Evolutionary conservation across 2,329 filamentous ascomycete genomes (phyloP).

Genomic region (Fusarium anthophilum): DNA sequence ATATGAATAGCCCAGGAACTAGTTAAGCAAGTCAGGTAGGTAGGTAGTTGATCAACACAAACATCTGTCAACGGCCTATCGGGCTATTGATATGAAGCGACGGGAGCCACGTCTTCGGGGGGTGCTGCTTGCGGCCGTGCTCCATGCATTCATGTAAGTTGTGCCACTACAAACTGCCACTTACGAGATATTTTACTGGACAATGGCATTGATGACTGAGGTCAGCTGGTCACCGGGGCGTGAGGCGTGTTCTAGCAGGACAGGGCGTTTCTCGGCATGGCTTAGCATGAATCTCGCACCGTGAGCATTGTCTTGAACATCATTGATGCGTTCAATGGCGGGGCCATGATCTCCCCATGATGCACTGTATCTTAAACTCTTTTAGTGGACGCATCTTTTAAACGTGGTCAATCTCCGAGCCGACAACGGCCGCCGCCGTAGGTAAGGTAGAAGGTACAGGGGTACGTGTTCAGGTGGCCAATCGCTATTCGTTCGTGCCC

Average conservation of each 20-base stretch:
- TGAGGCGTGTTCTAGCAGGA: conserved; percentile 18
- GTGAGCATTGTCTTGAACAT: conserved; percentile 13
- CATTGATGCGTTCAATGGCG: conserved; percentile 8
- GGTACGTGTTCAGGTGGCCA: conserved; percentile 19
- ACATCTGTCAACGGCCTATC: conserved; percentile 9
- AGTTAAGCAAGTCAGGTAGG: not conserved
- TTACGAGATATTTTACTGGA: conserved; percentile 19
- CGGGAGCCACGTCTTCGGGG: conserved; percentile 21
- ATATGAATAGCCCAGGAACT: not conserved
- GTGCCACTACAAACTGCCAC: conserved; percentile 29
- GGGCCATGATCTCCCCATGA: conserved; percentile 20
- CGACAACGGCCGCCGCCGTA: conserved; percentile 17
- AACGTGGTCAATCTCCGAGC: conserved; percentile 26
- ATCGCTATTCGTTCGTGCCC: conserved; percentile 28
- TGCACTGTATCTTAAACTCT: conserved; percentile 20
- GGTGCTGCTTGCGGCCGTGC: conserved; percentile 21
- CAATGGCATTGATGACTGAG: conserved; percentile 11
- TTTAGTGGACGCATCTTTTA: conserved; percentile 4
- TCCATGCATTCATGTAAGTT: conserved; percentile 26
- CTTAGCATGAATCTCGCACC: conserved; percentile 19
- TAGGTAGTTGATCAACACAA: conserved; percentile 1
- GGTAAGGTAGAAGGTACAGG: not conserved
- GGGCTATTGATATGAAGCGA: conserved; percentile 6
- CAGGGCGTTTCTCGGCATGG: conserved; percentile 23
- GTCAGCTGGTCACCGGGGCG: conserved; percentile 36